Base-by-base conservation (phyloP, 2,329 filamentous ascomycete genomes). In the Exutisphaerella laricina region DNA sequence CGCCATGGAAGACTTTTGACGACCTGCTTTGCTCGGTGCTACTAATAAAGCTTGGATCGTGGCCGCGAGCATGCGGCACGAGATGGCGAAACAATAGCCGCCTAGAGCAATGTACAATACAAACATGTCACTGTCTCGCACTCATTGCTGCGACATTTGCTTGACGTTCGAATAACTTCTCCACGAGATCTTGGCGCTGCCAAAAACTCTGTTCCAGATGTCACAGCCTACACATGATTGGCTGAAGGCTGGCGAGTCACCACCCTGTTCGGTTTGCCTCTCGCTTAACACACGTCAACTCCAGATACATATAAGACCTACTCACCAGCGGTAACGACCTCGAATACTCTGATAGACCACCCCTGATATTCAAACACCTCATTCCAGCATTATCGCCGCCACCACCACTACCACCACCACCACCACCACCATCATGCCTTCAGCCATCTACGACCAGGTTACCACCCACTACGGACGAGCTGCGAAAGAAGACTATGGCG, bases 401-500 rank as follows among this genome's bases (percentile, higher is more conserved):
- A 32, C 29, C 29, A 32, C 8, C 14, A 13, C 14, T 26, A 12
- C 33, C 33, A 44, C 20, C 4, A 44, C 39, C 35, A 21, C 14
- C 21, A 39, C 41, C 3, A 25, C 18, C 6, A 14, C 16, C 28
- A 22, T 7, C 23, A 26, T 6, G n/a, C n/a, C n/a, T n/a, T n/a
- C n/a, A n/a, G n/a, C n/a, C 23, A 12, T 44, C 13, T 44, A 44
- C 35, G 29, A 29, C 22, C 17, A 38, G 32, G 41, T 44, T 9
- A 23, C 30, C 21, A 18, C 20, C 1, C 41, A 44, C 21, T 44
- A 44, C 18, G 41, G 41, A 14, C 21, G 13, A 9, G 41, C 41
- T 16, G 39, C 39, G 9, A 23, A 20, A 34, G 21, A 39, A 28
- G 41, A 44, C 21, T 18, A 23, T 18, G 26, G 33, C 20, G 23